Percentiles rank a stretch among this genome's conserved stretches.
phyloP scores from a whole-genome alignment of 2,329 filamentous ascomycete species.

The Periconia sp. region DNA sequence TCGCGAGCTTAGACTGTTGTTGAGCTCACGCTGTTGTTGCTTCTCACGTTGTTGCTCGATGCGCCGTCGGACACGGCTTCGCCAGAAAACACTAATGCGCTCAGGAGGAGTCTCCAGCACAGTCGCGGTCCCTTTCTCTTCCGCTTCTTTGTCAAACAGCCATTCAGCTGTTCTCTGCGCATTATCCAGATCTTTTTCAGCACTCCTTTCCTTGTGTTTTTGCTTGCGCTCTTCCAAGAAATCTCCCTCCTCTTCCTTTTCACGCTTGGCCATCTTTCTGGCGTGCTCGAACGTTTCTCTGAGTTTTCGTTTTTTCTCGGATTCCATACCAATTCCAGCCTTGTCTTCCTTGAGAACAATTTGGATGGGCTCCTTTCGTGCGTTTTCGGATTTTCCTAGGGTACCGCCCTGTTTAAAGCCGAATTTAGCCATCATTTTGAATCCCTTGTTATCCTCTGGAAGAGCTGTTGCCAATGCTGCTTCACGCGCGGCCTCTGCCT shows the following conservation, averaged over 20 bases:
- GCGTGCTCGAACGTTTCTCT: conserved; percentile 40
- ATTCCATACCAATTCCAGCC: conserved; percentile 81
- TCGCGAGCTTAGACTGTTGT: conserved; percentile 42
- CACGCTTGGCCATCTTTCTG: conserved; percentile 34
- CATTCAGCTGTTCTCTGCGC: conserved; percentile 83
- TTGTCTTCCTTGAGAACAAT: conserved; percentile 77
- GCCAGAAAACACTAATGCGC: conserved; percentile 76
- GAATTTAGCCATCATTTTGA: conserved; percentile 96
- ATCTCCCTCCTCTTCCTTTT: conserved; percentile 51
- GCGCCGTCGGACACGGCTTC: conserved; percentile 70
- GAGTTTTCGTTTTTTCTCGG: conserved; percentile 76
- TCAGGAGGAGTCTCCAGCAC: conserved; percentile 57
- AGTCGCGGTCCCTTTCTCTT: conserved; percentile 22
- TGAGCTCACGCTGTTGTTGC: conserved; percentile 29
- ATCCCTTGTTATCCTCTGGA: conserved; percentile 75
- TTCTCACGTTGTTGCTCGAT: conserved; percentile 69
- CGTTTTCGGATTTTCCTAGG: conserved; percentile 64
- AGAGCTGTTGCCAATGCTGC: conserved; percentile 74
- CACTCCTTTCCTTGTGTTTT: conserved; percentile 38
- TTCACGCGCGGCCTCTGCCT: conserved; percentile 72
- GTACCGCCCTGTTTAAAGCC: conserved; percentile 78
- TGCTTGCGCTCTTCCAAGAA: conserved; percentile 37
- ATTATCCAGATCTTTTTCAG: conserved; percentile 70
- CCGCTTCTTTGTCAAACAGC: conserved; percentile 55
- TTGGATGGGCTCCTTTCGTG: conserved; percentile 71